Evolutionary conservation across 441 rosid species (phyloP).

Genomic region (Erodium trifolium): DNA sequence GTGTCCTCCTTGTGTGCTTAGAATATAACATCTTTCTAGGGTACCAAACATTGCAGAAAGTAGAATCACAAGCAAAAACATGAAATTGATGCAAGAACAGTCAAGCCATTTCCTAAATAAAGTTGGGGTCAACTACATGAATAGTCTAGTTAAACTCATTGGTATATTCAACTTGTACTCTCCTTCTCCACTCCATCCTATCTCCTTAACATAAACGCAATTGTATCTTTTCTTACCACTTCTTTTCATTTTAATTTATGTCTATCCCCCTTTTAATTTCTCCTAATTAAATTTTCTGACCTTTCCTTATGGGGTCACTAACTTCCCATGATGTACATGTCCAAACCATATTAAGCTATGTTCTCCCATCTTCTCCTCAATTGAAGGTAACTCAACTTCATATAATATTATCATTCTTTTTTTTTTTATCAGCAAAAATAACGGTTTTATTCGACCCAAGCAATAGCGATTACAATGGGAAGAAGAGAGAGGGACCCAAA

Average conservation of each 20-base stretch:
- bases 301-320: not conserved
- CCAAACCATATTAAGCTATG: not conserved
- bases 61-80: not conserved
- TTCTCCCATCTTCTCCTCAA: not conserved
- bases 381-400: not conserved
- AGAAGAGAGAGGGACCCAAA: no score
- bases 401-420: not conserved
- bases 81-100: not conserved
- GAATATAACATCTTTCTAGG: not conserved
- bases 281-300: not conserved
- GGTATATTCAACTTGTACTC: not conserved
- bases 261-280: not conserved
- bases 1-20: not conserved
- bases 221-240: not conserved
- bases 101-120: no score
- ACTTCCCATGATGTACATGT: not conserved
- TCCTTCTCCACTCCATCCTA: not conserved
- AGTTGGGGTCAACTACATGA: not conserved
- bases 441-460: no score
- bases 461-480: no score
- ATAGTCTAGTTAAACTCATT: not conserved
- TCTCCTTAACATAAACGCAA: not conserved
- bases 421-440: no score
- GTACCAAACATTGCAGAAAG: not conserved
- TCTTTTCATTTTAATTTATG: no score